Conservation (phyloP, 495 filamentous ascomycete species). For the Hypoxylon subgilvum region DNA sequence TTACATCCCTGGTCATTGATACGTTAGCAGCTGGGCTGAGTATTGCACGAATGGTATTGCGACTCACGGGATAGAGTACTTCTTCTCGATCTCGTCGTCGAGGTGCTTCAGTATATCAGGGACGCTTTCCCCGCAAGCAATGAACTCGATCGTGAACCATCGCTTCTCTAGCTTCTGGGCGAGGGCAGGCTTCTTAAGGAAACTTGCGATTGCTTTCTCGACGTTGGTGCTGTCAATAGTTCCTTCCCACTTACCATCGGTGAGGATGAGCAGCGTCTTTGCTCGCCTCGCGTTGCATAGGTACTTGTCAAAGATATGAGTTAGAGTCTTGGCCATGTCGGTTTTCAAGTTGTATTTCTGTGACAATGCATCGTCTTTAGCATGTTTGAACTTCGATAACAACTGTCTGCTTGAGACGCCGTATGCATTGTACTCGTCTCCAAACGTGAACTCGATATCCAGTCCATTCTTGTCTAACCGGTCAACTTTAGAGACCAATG, state of each 20-base stretch:
- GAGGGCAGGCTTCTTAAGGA: conserved; percentile 12
- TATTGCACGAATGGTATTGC: too few relatives aligned
- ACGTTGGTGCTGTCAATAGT: neutral
- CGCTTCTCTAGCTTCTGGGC: conserved; percentile 7
- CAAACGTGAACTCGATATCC: conserved; percentile 13
- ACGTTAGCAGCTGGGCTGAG: neutral
- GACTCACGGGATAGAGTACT: conserved; percentile 15
- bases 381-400: conserved; percentile 1
- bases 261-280: conserved; percentile 13
- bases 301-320: conserved; percentile 12
- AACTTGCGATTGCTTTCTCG: conserved; percentile 6
- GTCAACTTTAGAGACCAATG: conserved; percentile 1
- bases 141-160: conserved; percentile 21
- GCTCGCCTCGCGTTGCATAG: neutral
- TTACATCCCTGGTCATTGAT: conserved; percentile 7
- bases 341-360: neutral
- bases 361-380: conserved; percentile 1
- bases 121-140: conserved; percentile 1
- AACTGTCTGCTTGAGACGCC: conserved; percentile 1
- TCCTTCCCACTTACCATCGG: conserved; percentile 9
- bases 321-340: conserved; percentile 8
- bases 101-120: conserved; percentile 14
- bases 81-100: conserved; percentile 7
- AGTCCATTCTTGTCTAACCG: conserved; percentile 10
- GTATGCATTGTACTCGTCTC: neutral